Percentiles rank a stretch among this genome's conserved stretches.
These are phyloP conservation scores for Fusarium buxicola DNA, from an alignment of 2,329 filamentous ascomycete species.

Conservation along the genomic window DNA sequence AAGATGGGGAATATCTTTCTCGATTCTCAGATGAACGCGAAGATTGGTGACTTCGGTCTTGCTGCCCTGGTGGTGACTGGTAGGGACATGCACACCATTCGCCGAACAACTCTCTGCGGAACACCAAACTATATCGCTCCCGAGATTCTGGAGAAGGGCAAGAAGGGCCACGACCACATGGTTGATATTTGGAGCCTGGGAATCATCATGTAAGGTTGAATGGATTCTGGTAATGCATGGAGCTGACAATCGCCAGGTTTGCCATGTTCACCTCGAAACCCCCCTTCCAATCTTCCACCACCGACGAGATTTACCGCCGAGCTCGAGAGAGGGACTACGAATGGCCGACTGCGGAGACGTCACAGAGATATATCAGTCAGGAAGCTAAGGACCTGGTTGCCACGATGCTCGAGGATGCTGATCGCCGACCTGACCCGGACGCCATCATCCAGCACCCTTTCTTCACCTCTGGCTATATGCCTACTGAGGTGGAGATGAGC, in stretches of 20 bases:
- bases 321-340: conserved; percentile 79
- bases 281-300: conserved; percentile 92
- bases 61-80: conserved; percentile 92
- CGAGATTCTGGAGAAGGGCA: conserved; percentile 93
- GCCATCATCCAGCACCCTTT: conserved; percentile 83
- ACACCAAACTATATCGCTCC: conserved; percentile 99
- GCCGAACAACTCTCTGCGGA: conserved; percentile 93
- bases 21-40: conserved; percentile 95
- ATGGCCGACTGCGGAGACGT: conserved; percentile 76
- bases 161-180: conserved; percentile 95
- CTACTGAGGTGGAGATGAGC: conserved; percentile 69
- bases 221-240: background rate
- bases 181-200: conserved; percentile 99
- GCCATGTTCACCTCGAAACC: conserved; percentile 97
- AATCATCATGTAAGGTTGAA: conserved; percentile 83
- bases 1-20: conserved; percentile 99
- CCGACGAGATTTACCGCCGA: conserved; percentile 84
- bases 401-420: conserved; percentile 79
- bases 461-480: conserved; percentile 82
- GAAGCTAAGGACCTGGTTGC: conserved; percentile 84
- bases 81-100: conserved; percentile 84
- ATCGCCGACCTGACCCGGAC: conserved; percentile 80
- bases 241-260: conserved; percentile 67
- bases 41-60: conserved; percentile 96
- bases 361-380: conserved; percentile 76